A percentile compares a stretch with the other conserved stretches of the same genome.
phyloP scores from a whole-genome alignment of 2,329 filamentous ascomycete genomes.

The Aspergillus sp. region DNA sequence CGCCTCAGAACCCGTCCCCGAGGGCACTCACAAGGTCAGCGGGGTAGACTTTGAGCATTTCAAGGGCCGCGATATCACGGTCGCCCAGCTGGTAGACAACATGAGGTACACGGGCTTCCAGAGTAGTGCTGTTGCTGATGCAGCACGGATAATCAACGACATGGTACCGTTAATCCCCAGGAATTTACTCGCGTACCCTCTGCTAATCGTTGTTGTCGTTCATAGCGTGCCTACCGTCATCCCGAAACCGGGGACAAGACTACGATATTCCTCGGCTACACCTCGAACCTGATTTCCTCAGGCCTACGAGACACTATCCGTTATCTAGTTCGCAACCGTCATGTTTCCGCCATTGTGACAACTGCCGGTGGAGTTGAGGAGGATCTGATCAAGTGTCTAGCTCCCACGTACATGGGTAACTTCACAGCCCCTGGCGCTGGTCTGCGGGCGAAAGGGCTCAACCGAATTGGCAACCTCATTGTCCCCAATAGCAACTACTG shows the following conservation, averaged over 20 bases:
- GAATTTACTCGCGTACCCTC: neutral
- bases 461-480: constrained; percentile 92
- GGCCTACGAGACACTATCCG: constrained; percentile 87
- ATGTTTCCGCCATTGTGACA: constrained; percentile 90
- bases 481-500: constrained; percentile 98
- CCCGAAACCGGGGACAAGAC: constrained; percentile 75
- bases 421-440: constrained; percentile 76
- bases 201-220: constrained; percentile 10
- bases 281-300: constrained; percentile 95
- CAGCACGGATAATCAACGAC: constrained; percentile 86
- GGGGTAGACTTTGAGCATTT: constrained; percentile 90
- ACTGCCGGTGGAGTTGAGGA: constrained; percentile 95
- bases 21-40: constrained; percentile 74
- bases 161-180: constrained; percentile 64
- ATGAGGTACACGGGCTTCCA: constrained; percentile 88
- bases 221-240: constrained; percentile 73
- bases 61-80: constrained; percentile 71
- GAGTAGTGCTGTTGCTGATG: constrained; percentile 77
- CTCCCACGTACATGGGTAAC: constrained; percentile 85
- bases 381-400: constrained; percentile 97
- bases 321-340: constrained; percentile 88
- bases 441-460: constrained; percentile 81
- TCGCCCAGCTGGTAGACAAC: constrained; percentile 75
- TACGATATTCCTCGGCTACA: constrained; percentile 96
- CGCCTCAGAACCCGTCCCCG: constrained; percentile 70